A percentile compares a stretch with the other conserved stretches of the same genome.
Evolutionary conservation across 805 yeast species (phyloP).

Genomic region (Saccharomyces jurei): DNA sequence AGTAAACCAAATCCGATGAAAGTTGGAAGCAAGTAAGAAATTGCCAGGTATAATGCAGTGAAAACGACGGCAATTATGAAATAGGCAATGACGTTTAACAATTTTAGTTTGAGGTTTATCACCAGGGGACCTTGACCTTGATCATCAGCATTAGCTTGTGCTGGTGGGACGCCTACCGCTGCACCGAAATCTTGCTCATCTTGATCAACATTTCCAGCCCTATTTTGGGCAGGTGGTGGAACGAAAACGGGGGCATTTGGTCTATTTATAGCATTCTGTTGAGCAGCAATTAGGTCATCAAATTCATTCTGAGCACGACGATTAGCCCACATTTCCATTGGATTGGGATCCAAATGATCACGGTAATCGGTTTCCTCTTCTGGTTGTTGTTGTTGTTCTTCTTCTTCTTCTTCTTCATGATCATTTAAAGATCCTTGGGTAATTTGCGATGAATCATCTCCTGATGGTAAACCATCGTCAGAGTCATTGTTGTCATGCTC

Average conservation of each 20-base stretch:
- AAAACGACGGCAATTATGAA: slow-evolving; percentile 24
- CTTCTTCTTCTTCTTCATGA: slow-evolving; percentile 13
- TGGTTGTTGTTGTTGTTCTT: slow-evolving; percentile 6
- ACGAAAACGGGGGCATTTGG: slow-evolving; percentile 1
- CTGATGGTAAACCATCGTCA: slow-evolving; percentile 13
- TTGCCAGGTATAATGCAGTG: slow-evolving; percentile 32
- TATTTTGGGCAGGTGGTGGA: not conserved
- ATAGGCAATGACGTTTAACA: slow-evolving; percentile 18
- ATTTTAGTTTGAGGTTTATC: slow-evolving; percentile 19
- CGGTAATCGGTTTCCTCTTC: slow-evolving; percentile 13
- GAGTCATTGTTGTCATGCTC: slow-evolving; percentile 24
- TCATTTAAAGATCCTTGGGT: slow-evolving; percentile 2
- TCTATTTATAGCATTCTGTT: not conserved
- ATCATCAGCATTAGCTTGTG: slow-evolving; percentile 6
- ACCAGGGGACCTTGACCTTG: slow-evolving; percentile 23
- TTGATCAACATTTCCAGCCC: slow-evolving; percentile 4
- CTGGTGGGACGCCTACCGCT: slow-evolving; percentile 7
- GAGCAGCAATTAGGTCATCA: slow-evolving; percentile 15
- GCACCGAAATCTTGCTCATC: slow-evolving; percentile 10
- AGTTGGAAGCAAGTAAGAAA: slow-evolving; percentile 43
- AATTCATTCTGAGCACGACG: slow-evolving; percentile 21
- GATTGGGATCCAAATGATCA: slow-evolving; percentile 7
- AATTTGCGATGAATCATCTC: slow-evolving; percentile 11
- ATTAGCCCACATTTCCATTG: slow-evolving; percentile 14
- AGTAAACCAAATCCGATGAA: slow-evolving; percentile 33